A percentile compares a stretch with the other conserved stretches of the same genome.
Conservation (phyloP, 768 basidiomycete genomes). For the Amyloporia xantha region DNA sequence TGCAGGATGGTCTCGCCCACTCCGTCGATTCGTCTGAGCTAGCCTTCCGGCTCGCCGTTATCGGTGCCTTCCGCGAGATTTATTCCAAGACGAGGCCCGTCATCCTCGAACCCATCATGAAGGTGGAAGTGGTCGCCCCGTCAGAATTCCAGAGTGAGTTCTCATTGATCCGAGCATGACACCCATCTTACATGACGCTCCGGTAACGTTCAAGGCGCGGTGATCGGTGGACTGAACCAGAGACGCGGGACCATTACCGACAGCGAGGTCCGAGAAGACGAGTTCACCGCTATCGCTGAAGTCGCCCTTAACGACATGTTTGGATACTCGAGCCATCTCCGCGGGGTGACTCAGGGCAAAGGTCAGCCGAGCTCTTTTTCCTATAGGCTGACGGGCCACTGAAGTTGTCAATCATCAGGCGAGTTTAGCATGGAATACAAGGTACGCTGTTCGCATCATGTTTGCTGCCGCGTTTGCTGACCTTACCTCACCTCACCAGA, state of each 20-base stretch:
- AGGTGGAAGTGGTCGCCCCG: slow-evolving; percentile 93
- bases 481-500: slow-evolving; percentile 31
- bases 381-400: not conserved
- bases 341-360: slow-evolving; percentile 95
- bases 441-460: slow-evolving; percentile 31
- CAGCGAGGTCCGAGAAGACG: slow-evolving; percentile 94
- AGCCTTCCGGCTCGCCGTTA: slow-evolving; percentile 86
- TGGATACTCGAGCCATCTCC: slow-evolving; percentile 87
- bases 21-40: slow-evolving; percentile 94
- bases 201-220: slow-evolving; percentile 61
- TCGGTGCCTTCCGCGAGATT: slow-evolving; percentile 89
- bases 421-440: slow-evolving; percentile 80
- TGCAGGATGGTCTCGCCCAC: slow-evolving; percentile 91
- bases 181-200: not conserved
- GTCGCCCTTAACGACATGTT: slow-evolving; percentile 99
- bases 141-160: slow-evolving; percentile 85
- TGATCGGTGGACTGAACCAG: slow-evolving; percentile 91
- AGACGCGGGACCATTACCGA: slow-evolving; percentile 92
- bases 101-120: slow-evolving; percentile 98
- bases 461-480: not conserved
- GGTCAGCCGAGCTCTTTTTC: slow-evolving; percentile 44
- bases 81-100: slow-evolving; percentile 72
- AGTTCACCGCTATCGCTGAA: slow-evolving; percentile 88
- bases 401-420: slow-evolving; percentile 32
- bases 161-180: too few relatives aligned